Percentiles rank a stretch among this genome's conserved stretches.
Conservation (phyloP, 2,329 filamentous ascomycete genomes). For the Fusarium sambucinum region DNA sequence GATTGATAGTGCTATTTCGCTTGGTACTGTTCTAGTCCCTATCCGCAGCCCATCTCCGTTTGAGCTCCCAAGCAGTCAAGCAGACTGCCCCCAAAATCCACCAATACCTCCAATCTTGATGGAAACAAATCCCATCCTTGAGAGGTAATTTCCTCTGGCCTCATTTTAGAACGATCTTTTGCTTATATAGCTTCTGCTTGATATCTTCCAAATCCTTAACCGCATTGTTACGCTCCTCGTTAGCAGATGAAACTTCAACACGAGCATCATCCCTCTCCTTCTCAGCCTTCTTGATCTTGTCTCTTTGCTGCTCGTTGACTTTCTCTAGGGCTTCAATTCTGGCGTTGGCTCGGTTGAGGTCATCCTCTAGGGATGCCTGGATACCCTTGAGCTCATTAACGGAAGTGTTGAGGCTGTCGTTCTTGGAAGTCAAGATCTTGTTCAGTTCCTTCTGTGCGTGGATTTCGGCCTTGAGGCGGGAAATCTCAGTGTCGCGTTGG, state of each 20-base stretch:
- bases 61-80: background rate
- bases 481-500: background rate
- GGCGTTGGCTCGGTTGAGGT: background rate
- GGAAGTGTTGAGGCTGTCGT: accelerated
- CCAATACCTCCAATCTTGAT: background rate
- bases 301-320: background rate
- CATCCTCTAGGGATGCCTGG: background rate
- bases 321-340: background rate
- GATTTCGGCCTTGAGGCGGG: background rate
- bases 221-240: background rate
- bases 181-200: background rate
- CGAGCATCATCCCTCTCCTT: background rate
- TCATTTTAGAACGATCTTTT: background rate
- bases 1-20: too few species aligned
- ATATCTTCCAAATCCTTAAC: background rate
- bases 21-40: background rate
- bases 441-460: background rate
- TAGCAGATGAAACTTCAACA: background rate
- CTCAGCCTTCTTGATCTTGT: accelerated
- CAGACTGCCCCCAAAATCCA: background rate
- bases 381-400: background rate
- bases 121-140: accelerated
- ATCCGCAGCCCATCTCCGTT: background rate
- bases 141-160: background rate
- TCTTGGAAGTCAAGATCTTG: background rate